phyloP scores from a whole-genome alignment of 2,329 filamentous ascomycete species.

The Teratosphaeria gauchensis region DNA sequence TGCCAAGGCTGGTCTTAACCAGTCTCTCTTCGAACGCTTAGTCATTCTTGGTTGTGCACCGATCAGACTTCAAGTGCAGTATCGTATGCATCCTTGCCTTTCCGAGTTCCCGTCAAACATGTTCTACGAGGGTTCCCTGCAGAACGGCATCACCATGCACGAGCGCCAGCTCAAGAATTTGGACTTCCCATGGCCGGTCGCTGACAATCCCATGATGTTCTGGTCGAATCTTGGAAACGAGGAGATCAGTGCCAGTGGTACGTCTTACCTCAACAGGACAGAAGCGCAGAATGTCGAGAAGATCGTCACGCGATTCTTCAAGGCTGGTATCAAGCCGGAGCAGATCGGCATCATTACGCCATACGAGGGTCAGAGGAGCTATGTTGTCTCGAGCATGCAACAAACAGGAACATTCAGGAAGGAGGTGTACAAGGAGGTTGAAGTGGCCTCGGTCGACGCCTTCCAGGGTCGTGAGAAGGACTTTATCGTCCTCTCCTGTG shows the following conservation, averaged over 20 bases:
- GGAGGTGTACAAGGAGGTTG: slow-evolving; percentile 96
- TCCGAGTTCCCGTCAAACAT: slow-evolving; percentile 98
- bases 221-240: slow-evolving; percentile 98
- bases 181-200: slow-evolving; percentile 93
- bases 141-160: slow-evolving; percentile 88
- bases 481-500: slow-evolving; percentile 95
- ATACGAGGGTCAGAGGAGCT: slow-evolving; percentile 96
- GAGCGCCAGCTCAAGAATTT: slow-evolving; percentile 85
- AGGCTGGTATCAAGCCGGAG: slow-evolving; percentile 85
- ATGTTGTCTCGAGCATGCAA: slow-evolving; percentile 99
- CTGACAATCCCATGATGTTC: slow-evolving; percentile 98
- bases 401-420: slow-evolving; percentile 96
- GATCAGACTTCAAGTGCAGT: slow-evolving; percentile 91
- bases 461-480: slow-evolving; percentile 99
- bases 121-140: slow-evolving; percentile 96
- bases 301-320: slow-evolving; percentile 97
- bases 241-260: slow-evolving; percentile 95
- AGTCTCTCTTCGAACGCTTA: slow-evolving; percentile 94
- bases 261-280: slow-evolving; percentile 94
- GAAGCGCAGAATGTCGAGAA: slow-evolving; percentile 98
- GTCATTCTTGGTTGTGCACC: slow-evolving; percentile 85
- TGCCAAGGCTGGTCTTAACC: slow-evolving; percentile 91
- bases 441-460: slow-evolving; percentile 95
- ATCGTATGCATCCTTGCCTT: slow-evolving; percentile 96
- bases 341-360: slow-evolving; percentile 98